These are phyloP conservation scores for Pseudonectria foliicola DNA, from an alignment of 2,329 filamentous ascomycete genomes.

Conservation along the genomic window DNA sequence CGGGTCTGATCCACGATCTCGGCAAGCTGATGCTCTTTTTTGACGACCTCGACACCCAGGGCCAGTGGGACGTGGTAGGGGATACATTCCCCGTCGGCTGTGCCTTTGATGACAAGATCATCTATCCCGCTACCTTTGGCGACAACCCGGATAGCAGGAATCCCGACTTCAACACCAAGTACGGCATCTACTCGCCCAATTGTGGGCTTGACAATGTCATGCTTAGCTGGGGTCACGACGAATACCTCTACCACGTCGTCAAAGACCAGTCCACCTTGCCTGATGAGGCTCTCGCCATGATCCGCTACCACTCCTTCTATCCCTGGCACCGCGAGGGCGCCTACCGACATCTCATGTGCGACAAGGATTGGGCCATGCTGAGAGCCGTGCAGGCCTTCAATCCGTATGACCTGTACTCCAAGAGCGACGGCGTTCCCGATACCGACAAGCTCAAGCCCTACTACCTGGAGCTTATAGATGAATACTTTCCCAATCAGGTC, in stretches of 20 bases:
- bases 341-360: conserved; percentile 76
- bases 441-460: conserved; percentile 65
- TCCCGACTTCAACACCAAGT: conserved; percentile 64
- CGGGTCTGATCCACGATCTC: conserved; percentile 70
- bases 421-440: conserved; percentile 74
- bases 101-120: conserved; percentile 66
- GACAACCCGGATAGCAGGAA: conserved; percentile 68
- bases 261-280: conserved; percentile 77
- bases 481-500: conserved; percentile 34
- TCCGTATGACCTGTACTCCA: conserved; percentile 87
- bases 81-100: conserved; percentile 78
- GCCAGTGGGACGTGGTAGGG: conserved; percentile 91
- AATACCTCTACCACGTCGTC: conserved; percentile 80
- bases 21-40: conserved; percentile 77
- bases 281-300: conserved; percentile 81
- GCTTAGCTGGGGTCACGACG: conserved; percentile 85
- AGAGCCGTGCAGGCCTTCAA: conserved; percentile 81
- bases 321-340: conserved; percentile 81
- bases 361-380: conserved; percentile 73
- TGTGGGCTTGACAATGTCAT: conserved; percentile 84
- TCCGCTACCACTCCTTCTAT: conserved; percentile 89
- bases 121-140: conserved; percentile 72
- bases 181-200: conserved; percentile 72
- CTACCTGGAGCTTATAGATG: conserved; percentile 36
- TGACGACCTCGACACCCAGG: conserved; percentile 55